Evolutionary conservation across 805 yeast genomes (phyloP).

Genomic region (Komagataella ulmi): DNA sequence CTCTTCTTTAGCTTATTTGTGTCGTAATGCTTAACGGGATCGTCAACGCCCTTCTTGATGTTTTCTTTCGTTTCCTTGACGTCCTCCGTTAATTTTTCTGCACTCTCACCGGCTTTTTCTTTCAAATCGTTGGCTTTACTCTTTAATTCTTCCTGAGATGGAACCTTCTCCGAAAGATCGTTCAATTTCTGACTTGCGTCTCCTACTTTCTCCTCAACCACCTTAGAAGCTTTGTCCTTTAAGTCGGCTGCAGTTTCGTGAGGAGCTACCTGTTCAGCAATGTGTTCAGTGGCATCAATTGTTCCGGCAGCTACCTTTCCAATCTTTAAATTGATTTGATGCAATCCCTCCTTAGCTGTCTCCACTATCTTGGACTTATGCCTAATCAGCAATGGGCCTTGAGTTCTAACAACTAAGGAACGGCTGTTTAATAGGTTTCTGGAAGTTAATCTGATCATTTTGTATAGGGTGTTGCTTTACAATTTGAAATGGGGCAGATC

Average conservation of each 20-base stretch:
- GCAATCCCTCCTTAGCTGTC: slow-evolving; percentile 11
- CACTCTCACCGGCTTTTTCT: slow-evolving; percentile 5
- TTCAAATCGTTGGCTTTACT: slow-evolving; percentile 1
- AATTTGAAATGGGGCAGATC: background rate
- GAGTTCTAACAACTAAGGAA: background rate
- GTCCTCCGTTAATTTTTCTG: slow-evolving; percentile 7
- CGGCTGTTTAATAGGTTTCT: background rate
- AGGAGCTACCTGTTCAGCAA: slow-evolving; percentile 7
- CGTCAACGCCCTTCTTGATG: slow-evolving; percentile 17
- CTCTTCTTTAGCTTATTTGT: slow-evolving; percentile 24
- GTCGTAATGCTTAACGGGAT: slow-evolving; percentile 20
- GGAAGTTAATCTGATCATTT: slow-evolving; percentile 1
- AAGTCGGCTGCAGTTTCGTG: slow-evolving; percentile 3
- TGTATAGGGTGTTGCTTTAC: background rate
- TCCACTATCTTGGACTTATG: slow-evolving; percentile 4
- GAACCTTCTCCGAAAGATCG: background rate
- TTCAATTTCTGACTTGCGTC: slow-evolving; percentile 4
- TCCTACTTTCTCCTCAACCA: slow-evolving; percentile 1
- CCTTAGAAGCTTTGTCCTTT: slow-evolving; percentile 3
- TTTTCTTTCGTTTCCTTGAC: slow-evolving; percentile 7
- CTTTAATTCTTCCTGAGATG: background rate
- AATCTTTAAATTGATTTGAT: slow-evolving; percentile 16
- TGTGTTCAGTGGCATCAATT: slow-evolving; percentile 22
- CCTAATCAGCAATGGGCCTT: background rate
- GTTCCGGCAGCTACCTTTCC: slow-evolving; percentile 28